phyloP scores from a whole-genome alignment of 768 basidiomycete genomes.

The Boletus sp. region DNA sequence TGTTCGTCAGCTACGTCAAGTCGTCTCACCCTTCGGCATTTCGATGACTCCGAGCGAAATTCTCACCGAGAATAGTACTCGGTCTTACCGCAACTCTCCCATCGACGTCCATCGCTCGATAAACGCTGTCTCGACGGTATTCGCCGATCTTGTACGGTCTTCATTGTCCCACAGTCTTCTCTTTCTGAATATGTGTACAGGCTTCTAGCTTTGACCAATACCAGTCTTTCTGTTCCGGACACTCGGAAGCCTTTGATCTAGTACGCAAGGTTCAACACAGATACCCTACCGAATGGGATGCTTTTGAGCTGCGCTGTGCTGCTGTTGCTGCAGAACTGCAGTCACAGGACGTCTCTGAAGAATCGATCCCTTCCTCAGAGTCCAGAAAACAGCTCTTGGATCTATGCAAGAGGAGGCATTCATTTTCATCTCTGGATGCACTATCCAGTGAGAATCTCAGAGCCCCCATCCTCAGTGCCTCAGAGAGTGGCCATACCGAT shows the following conservation, averaged over 20 bases:
- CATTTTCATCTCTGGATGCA: constrained; percentile 52
- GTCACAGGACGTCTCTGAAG: constrained; percentile 10
- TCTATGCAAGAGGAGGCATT: constrained; percentile 42
- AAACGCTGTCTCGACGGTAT: constrained; percentile 49
- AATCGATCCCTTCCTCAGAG: constrained; percentile 1
- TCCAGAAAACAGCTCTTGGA: constrained; percentile 19
- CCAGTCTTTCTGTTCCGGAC: constrained; percentile 83
- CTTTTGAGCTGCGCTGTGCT: constrained; percentile 79
- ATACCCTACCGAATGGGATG: constrained; percentile 73
- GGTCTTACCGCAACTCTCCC: constrained; percentile 20
- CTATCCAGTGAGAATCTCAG: constrained; percentile 33
- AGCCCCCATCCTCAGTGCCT: constrained; percentile 30
- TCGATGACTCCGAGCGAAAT: constrained; percentile 32
- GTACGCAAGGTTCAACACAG: constrained; percentile 65
- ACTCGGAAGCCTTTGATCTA: constrained; percentile 76
- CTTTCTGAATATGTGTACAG: constrained; percentile 38
- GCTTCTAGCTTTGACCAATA: constrained; percentile 75
- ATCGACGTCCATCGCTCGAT: constrained; percentile 41
- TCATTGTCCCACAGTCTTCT: not conserved
- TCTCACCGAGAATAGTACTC: constrained; percentile 5
- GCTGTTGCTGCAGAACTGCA: constrained; percentile 43
- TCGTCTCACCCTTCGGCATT: constrained; percentile 53
- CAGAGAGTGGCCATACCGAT: constrained; percentile 31
- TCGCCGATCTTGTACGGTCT: constrained; percentile 51
- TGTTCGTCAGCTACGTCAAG: constrained; percentile 49